These are phyloP conservation scores for Penicillium chermesinum DNA, from an alignment of 495 filamentous ascomycete genomes.

Conservation along the genomic window DNA sequence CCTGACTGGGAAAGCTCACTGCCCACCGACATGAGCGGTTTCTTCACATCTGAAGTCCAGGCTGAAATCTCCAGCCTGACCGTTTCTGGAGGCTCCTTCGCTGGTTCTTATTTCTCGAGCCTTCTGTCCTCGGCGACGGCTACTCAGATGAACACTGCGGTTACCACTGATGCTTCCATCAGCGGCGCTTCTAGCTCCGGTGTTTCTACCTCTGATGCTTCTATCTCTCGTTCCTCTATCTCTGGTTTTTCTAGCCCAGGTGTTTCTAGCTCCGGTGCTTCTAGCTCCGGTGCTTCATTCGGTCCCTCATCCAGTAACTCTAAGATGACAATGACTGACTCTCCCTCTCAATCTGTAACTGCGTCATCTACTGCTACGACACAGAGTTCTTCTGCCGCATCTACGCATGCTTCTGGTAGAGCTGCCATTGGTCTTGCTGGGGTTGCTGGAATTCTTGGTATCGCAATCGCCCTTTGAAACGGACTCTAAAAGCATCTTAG, in stretches of 20 bases:
- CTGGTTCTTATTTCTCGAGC: background rate
- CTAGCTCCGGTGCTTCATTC: conserved; percentile 2
- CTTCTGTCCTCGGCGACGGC: background rate
- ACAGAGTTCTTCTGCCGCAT: conserved; percentile 11
- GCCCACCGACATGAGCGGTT: conserved; percentile 17
- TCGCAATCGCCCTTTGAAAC: conserved; percentile 21
- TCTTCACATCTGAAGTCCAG: conserved; percentile 12
- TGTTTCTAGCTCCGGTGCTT: background rate
- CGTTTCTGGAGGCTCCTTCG: background rate
- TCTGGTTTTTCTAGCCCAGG: conserved; percentile 1
- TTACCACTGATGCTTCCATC: background rate
- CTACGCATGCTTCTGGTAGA: conserved; percentile 14
- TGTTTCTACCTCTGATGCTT: background rate
- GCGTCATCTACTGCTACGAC: conserved; percentile 11
- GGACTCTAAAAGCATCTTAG: too few species aligned
- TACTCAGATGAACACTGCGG: background rate
- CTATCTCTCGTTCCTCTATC: background rate
- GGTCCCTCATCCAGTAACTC: conserved; percentile 1
- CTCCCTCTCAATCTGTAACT: conserved; percentile 4
- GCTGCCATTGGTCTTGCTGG: conserved; percentile 15
- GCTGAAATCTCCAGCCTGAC: conserved; percentile 8
- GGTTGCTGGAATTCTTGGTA: conserved; percentile 21
- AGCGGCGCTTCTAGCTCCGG: background rate
- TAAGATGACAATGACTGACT: background rate
- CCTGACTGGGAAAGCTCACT: conserved; percentile 20